phyloP scores from a whole-genome alignment of 2,329 filamentous ascomycete genomes.

The Knoxdaviesia capensis region DNA sequence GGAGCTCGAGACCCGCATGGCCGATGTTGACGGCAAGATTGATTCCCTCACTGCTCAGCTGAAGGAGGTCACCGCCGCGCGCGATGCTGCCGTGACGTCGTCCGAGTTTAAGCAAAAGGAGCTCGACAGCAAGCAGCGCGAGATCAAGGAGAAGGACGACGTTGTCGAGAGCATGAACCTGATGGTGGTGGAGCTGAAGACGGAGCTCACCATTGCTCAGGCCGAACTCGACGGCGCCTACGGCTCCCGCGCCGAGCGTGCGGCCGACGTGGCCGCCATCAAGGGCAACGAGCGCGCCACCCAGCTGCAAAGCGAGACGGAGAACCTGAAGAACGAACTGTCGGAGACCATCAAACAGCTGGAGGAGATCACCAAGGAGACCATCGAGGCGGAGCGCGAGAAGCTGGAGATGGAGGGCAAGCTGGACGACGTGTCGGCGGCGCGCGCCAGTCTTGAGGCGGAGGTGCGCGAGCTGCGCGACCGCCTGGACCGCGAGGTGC shows the following conservation, averaged over 20 bases:
- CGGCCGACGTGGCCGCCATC: slow-evolving; percentile 33
- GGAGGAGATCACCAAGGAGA: slow-evolving; percentile 31
- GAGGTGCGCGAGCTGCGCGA: slow-evolving; percentile 16
- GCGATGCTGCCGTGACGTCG: slow-evolving; percentile 16
- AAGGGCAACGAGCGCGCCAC: slow-evolving; percentile 25
- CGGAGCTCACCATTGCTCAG: slow-evolving; percentile 37
- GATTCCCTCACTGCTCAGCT: slow-evolving; percentile 17
- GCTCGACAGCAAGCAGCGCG: slow-evolving; percentile 14
- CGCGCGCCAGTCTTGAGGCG: slow-evolving; percentile 15
- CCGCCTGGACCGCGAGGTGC: slow-evolving; percentile 21
- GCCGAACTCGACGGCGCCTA: slow-evolving; percentile 43
- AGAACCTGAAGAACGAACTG: slow-evolving; percentile 29
- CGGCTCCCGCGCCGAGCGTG: slow-evolving; percentile 36
- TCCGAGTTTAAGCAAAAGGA: slow-evolving; percentile 20
- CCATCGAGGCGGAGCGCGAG: slow-evolving; percentile 27
- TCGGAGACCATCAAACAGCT: slow-evolving; percentile 28
- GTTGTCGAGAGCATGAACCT: slow-evolving; percentile 29
- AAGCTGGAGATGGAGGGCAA: slow-evolving; percentile 23
- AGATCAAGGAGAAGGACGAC: slow-evolving; percentile 25
- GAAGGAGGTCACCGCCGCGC: slow-evolving; percentile 12
- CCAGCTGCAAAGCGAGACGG: slow-evolving; percentile 25
- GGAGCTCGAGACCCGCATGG: slow-evolving; percentile 7
- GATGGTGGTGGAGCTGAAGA: slow-evolving; percentile 37
- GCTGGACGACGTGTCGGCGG: slow-evolving; percentile 19
- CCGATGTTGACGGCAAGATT: slow-evolving; percentile 12